Percentiles rank a stretch among this genome's conserved stretches.
Evolutionary conservation across 768 basidiomycete genomes (phyloP).

Genomic region (Cantharellus anzutake): DNA sequence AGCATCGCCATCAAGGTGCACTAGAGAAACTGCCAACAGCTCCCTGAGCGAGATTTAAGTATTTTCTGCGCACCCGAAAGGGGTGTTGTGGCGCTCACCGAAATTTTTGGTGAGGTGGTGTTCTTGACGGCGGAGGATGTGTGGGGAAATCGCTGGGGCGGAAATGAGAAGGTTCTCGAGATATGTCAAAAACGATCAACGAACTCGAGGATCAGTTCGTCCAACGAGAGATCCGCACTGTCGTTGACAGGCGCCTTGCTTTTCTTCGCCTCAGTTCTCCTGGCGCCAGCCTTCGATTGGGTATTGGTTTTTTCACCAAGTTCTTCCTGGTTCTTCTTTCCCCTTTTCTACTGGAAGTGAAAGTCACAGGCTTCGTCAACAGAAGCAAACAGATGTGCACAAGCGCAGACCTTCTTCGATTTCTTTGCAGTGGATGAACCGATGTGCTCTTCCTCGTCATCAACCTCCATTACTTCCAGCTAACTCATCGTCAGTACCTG

Average conservation of each 20-base stretch:
- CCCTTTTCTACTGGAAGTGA: no score
- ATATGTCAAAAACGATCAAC: not conserved
- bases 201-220: not conserved
- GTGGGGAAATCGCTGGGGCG: not conserved
- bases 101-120: conserved; percentile 1
- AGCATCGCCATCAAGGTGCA: conserved; percentile 70
- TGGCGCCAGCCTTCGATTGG: no score
- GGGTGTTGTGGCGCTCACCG: not conserved
- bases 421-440: conserved; percentile 12
- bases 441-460: no score
- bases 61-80: not conserved
- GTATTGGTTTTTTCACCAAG: no score
- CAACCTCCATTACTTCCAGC: not conserved
- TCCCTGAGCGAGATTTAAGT: conserved; percentile 8
- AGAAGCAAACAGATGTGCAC: no score
- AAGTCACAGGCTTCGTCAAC: no score
- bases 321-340: no score
- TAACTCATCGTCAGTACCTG: not conserved
- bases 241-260: no score
- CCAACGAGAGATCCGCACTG: no score
- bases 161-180: not conserved
- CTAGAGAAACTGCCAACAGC: conserved; percentile 60
- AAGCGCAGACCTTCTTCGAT: conserved; percentile 13
- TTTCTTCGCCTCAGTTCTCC: no score
- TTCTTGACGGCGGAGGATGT: not conserved